Conservation (phyloP, 1,139 yeast species). For the Diutina mesorugosa region DNA sequence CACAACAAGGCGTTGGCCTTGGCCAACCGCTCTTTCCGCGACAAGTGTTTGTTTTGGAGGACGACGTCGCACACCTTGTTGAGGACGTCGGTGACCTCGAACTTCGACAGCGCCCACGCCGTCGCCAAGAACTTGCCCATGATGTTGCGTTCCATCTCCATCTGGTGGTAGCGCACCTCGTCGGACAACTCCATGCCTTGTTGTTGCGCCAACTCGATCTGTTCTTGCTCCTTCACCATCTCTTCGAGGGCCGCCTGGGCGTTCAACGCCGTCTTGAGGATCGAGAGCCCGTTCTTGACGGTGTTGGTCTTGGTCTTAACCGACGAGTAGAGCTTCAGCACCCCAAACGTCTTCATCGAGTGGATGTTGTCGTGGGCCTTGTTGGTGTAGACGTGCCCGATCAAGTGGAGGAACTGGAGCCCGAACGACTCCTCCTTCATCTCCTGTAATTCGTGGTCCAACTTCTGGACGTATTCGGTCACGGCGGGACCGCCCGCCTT, state of each 20-base stretch:
- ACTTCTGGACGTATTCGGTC: conserved; percentile 19
- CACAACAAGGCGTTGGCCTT: conserved; percentile 50
- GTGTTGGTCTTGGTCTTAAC: conserved; percentile 27
- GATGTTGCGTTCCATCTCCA: conserved; percentile 50
- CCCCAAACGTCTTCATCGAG: conserved; percentile 31
- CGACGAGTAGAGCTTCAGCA: conserved; percentile 38
- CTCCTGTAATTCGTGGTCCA: conserved; percentile 49
- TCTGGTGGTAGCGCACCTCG: conserved; percentile 27
- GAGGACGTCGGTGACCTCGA: conserved; percentile 56
- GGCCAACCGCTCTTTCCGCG: conserved; percentile 35
- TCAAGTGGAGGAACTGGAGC: conserved; percentile 33
- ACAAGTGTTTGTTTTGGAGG: conserved; percentile 41
- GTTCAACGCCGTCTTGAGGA: conserved; percentile 29
- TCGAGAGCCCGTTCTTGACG: conserved; percentile 25
- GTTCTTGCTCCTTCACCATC: conserved; percentile 33
- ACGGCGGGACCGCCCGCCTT: conserved; percentile 19
- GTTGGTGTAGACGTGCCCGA: conserved; percentile 48
- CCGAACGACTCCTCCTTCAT: conserved; percentile 37
- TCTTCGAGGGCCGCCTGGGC: conserved; percentile 28
- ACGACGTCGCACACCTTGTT: conserved; percentile 53
- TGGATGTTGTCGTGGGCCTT: conserved; percentile 36
- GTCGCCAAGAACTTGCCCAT: conserved; percentile 67
- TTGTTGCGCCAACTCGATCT: conserved; percentile 10
- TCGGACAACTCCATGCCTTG: conserved; percentile 19
- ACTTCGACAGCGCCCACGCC: conserved; percentile 71